Base-by-base conservation (phyloP, 75 land plant species). In the Cupressus sempervirens region DNA sequence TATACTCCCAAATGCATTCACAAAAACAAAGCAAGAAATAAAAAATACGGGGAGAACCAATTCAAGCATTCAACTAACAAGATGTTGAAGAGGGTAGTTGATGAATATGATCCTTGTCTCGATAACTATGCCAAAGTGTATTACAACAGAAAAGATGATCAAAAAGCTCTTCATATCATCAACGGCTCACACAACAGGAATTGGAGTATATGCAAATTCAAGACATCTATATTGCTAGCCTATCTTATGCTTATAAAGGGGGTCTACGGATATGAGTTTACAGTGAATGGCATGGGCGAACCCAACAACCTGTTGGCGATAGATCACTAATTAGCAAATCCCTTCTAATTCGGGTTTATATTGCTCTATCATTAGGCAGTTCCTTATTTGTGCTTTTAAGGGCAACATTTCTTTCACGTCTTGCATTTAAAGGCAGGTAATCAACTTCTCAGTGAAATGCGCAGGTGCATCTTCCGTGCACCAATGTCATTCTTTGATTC, bases 261-360 rank as follows among this genome's bases (percentile, higher is more conserved):
- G n/a, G n/a, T n/a, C n/a, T n/a, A n/a, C n/a, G n/a, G n/a, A n/a
- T n/a, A n/a, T n/a, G n/a, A n/a, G n/a, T n/a, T n/a, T n/a, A n/a
- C n/a, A n/a, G n/a, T 97, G 99, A 98, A 94, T 97, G 94, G 93
- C 96, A 35, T 97, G 99, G 99, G 99, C 95, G 72, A 89, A 92
- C 86, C 98, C 99, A 13, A 86, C 88, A 35, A 88, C 93, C 35
- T 77, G n/a, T 82, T 80, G 95, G 87, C 81, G 83, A 73, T 30
- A 45, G 82, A 29, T 88, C 92, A 50, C 56, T 79, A 10, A 88
- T 93, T 46, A 84, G 84, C 83, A 85, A 79, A 35, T 46, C 70
- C 18, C 83, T 74, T 40, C 89, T 94, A 4, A 89, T 95, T 53
- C 35, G 84, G 58, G 91, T 97, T 23, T 97, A 95, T 83, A 86